Base-by-base conservation (phyloP, 371 early-diverging fungal genomes). In the Coemansia sp. region DNA sequence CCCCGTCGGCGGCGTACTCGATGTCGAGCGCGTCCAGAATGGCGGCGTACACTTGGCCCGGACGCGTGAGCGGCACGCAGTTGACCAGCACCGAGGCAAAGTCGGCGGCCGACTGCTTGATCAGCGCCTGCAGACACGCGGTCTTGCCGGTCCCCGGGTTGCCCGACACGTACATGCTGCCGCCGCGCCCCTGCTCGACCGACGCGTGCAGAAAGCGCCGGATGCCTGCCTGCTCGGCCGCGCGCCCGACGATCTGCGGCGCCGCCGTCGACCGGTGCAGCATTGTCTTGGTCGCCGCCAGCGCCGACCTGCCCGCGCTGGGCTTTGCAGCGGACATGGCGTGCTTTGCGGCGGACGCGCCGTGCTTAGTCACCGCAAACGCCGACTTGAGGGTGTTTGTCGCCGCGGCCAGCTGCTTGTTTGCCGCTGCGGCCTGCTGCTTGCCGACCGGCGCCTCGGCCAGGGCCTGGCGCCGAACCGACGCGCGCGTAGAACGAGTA, bases 121-220 rank as follows among this genome's bases (percentile, higher is more conserved):
- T 70, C 31, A 78, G 57, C 16, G 69, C 59, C 36, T 77, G 71
- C 16, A 95, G 63, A 57, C 93, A 83, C 9, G 94, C 95, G 4
- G 94, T 95, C 77, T 97, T 97, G 49, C 98, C 98, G 7, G 96
- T 95, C 5, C 98, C 98, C 0, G 98, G 98, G 50, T 84, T 84
- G 3, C 98, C 98, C 7, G 93, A 90, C 16, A 96, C 86, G 70
- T 95, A 97, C 36, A 97, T 81, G 47, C 91, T 85, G 40, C 86
- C 86, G 65, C 79, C 75, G 65, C 75, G 51, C 20, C 65, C 59
- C 2, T 56, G 57, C 55, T 80, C 73, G 47, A 83, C 77, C 16
- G 85, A 80, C 5, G 65, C 60, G 35, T 67, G 49, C 45, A 82
- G 84, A 63, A 94, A 93, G 5, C 68, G 34, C 2, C 67, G 70